Base-by-base conservation (phyloP, 164 flowering plant species). In the Aristolochia fimbriata region DNA sequence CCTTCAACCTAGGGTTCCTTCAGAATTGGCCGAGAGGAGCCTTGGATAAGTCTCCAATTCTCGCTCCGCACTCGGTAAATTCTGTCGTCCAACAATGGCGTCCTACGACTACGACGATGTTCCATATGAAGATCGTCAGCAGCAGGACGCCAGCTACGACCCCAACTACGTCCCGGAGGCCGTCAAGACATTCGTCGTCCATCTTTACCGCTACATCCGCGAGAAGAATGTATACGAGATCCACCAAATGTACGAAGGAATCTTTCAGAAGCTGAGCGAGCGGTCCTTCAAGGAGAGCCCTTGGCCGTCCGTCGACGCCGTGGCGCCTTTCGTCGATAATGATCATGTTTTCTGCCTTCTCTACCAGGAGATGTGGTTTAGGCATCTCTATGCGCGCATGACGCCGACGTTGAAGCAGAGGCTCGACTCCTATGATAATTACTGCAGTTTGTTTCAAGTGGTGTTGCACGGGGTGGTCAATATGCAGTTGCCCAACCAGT, bases 171-270 rank as follows among this genome's bases (percentile, higher is more conserved):
- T 94, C 1, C 99, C 97, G 0, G 99, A 94, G 67, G 76, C 99
- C 10, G 99, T 94, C 51, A 88, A 80, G 61, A 78, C 91, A 33
- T 94, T 94, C 77, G 99, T 94, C 1, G 87, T 73, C 31, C 97
- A 91, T 66, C 85, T 94, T 43, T 94, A 94, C 84, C 78, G 99
- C 21, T 91, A 88, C 85, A 91, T 91, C 47, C 70, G 99, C 6
- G 99, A 91, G 77, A 94, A 88, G 75, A 94, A 94, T 51, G 99
- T 91, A 8, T 94, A 91, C 79, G 97, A 88, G 78, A 93, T 86
- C 61, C 88, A 93, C 70, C 96, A 88, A 72, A 93, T 93, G 99
- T 93, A 93, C 75, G 99, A 94, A 65, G 81, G 79, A 4, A 85
- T 95, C 17, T 91, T 91, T 62, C 95, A 88, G 63, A 77, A 78